phyloP scores from a whole-genome alignment of 257 asterid genomes.

The Przewalskia tangutica region DNA sequence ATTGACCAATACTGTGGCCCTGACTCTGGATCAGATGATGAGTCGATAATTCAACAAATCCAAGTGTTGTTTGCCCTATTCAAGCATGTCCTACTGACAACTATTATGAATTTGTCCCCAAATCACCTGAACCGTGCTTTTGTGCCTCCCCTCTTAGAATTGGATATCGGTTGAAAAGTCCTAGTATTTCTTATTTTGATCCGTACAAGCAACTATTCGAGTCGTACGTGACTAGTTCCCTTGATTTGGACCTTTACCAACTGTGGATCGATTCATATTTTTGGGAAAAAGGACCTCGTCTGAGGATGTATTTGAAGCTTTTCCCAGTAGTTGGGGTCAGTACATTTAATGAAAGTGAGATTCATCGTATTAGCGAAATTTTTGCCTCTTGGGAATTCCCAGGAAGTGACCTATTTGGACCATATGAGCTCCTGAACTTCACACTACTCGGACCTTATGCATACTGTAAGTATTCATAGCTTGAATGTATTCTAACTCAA shows the following conservation, averaged over 20 bases:
- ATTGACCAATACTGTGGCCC: constrained; percentile 23
- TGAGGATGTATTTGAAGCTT: constrained; percentile 39
- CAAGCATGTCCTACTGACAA: constrained; percentile 33
- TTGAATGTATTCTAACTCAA: neutral
- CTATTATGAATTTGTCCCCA: constrained; percentile 32
- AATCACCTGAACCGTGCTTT: constrained; percentile 33
- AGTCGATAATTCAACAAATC: constrained; percentile 5
- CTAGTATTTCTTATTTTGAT: constrained; percentile 37
- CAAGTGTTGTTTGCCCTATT: constrained; percentile 16
- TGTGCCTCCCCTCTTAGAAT: constrained; percentile 44
- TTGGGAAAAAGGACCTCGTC: constrained; percentile 46
- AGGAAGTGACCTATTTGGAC: constrained; percentile 33
- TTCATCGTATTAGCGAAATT: constrained; percentile 19
- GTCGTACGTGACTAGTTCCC: constrained; percentile 23
- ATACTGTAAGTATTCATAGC: constrained; percentile 18
- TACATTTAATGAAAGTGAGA: constrained; percentile 32
- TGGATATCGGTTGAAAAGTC: constrained; percentile 43
- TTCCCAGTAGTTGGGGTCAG: constrained; percentile 21
- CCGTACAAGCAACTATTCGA: constrained; percentile 22
- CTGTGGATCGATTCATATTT: constrained; percentile 21
- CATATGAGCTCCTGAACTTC: constrained; percentile 46
- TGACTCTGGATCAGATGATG: constrained; percentile 14
- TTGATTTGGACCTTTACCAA: constrained; percentile 25
- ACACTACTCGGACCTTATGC: constrained; percentile 41
- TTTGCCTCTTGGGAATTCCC: constrained; percentile 29